A percentile compares a stretch with the other conserved stretches of the same genome.
Evolutionary conservation across 2,329 filamentous ascomycete genomes (phyloP).

Genomic region (Exophiala spinifera): DNA sequence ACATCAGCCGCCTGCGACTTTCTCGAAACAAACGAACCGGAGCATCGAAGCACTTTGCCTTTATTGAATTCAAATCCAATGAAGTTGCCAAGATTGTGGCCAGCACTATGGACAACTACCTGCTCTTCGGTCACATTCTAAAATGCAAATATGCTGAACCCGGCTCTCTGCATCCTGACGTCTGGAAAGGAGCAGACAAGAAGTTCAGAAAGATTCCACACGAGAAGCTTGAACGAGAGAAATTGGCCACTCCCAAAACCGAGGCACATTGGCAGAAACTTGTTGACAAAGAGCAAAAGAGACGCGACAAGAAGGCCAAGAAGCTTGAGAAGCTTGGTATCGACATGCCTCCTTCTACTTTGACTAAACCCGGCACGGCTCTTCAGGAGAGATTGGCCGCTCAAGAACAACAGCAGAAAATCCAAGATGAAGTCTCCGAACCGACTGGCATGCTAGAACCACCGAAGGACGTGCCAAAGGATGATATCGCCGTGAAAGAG

Average conservation of each 20-base stretch:
- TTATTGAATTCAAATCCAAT: conserved; percentile 76
- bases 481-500: conserved; percentile 27
- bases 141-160: conserved; percentile 77
- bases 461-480: conserved; percentile 33
- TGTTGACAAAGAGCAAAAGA: conserved; percentile 68
- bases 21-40: conserved; percentile 92
- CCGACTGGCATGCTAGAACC: conserved; percentile 25
- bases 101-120: conserved; percentile 96
- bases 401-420: conserved; percentile 16
- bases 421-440: conserved; percentile 33
- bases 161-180: conserved; percentile 72
- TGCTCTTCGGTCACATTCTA: conserved; percentile 89
- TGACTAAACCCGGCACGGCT: conserved; percentile 63
- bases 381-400: conserved; percentile 30
- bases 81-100: conserved; percentile 88
- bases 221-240: conserved; percentile 77
- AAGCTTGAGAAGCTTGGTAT: conserved; percentile 80
- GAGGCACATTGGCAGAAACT: conserved; percentile 76
- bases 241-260: conserved; percentile 68
- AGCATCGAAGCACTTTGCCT: conserved; percentile 88
- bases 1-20: conserved; percentile 72
- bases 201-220: conserved; percentile 86
- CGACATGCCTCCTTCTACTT: conserved; percentile 69
- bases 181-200: conserved; percentile 88
- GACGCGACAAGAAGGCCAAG: conserved; percentile 65